Base-by-base conservation (phyloP, 805 yeast species). In the Zygosaccharomyces gambellarensis region DNA sequence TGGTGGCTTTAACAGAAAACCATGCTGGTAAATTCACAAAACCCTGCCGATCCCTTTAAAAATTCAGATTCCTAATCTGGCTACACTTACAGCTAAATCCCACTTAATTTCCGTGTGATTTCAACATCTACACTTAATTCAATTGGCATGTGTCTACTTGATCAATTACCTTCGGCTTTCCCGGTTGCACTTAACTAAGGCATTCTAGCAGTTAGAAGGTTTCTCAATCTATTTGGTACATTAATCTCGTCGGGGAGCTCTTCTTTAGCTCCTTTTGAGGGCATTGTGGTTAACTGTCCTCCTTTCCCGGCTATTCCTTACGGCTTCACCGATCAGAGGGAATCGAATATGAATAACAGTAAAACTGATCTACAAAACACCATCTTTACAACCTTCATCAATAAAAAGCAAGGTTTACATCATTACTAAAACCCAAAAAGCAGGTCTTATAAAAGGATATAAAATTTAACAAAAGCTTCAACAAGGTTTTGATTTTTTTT, bases 281-380 rank as follows among this genome's bases (percentile, higher is more conserved):
- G 34, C 10, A 10, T 34, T 42, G 28, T 25, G 45, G 23, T 30
- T 29, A 21, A 21, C 28, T 30, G 28, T 8, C 9, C 28, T 8
- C 28, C 9, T 25, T 8, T 25, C 38, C 36, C 45, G 45, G 45
- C 29, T 28, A 30, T 30, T 36, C 45, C 45, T 30, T 11, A 30
- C 45, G 45, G 45, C 14, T 30, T 10, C 23, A 30, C 27, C 14
- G 19, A 30, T 27, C 36, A 30, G 36, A 42, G 25, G 45, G 36
- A 36, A 30, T 42, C 36, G 21, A 30, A 30, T 34, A 19, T 25
- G 17, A 40, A n/a, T 11, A 30, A 17, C 12, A 21, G 23, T 21
- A 25, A 42, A 30, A 8, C 36, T 8, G 21, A 29, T 12, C 1
- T 28, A 29, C 36, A 28, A 28, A 19, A 34, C 10, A 34, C 38